These are phyloP conservation scores for Allium sativum DNA, from an alignment of 106 monocot genomes.

Conservation along the genomic window DNA sequence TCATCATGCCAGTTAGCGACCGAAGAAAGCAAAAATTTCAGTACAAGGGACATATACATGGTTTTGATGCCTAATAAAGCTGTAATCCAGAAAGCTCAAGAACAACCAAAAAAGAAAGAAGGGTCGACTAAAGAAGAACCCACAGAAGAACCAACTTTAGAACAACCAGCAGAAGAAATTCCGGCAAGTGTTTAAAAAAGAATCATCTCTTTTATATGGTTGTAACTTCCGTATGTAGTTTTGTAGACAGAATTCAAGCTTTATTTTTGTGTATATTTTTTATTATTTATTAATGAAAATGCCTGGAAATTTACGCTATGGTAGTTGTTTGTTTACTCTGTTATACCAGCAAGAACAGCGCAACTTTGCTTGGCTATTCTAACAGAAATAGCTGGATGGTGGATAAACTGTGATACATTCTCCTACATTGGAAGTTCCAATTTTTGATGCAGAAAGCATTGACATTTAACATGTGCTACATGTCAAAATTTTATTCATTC, in stretches of 20 bases:
- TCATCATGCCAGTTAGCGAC: constrained; percentile 39
- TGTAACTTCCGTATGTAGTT: background rate
- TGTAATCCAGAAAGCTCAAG: constrained; percentile 50
- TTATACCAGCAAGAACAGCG: no score
- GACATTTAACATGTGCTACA: no score
- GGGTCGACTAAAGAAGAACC: constrained; percentile 4
- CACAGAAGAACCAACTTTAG: constrained; percentile 23
- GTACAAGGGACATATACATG: constrained; percentile 50
- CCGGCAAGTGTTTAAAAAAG: background rate
- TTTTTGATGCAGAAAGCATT: no score
- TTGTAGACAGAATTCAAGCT: background rate
- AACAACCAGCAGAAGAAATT: constrained; percentile 11
- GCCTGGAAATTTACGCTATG: background rate
- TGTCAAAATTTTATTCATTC: no score
- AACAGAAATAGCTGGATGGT: no score
- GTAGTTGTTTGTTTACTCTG: no score
- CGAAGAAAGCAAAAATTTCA: constrained; percentile 66
- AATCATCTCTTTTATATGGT: background rate
- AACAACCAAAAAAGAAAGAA: constrained; percentile 47
- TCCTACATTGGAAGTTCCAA: no score
- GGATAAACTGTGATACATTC: no score
- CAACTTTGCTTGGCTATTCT: no score
- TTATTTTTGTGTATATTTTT: background rate
- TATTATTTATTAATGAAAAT: no score
- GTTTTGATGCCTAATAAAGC: constrained; percentile 80